Evolutionary conservation across 352 stramenopile species (phyloP).

Genomic region (Globisporangium uncinulatum): DNA sequence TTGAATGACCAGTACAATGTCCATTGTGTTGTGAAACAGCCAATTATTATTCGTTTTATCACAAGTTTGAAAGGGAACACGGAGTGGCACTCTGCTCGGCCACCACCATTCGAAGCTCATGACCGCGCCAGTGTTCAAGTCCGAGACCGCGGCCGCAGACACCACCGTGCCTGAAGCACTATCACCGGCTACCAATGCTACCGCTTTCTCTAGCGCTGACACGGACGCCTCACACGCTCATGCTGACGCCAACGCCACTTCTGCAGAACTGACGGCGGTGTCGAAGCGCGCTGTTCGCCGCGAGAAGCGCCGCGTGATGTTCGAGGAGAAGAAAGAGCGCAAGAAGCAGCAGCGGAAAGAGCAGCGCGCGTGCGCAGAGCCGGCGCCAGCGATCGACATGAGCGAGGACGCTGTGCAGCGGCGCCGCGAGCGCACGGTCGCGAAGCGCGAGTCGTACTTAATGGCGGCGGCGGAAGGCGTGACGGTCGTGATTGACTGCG

Average conservation of each 20-base stretch:
- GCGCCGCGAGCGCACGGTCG: slow-evolving; percentile 49
- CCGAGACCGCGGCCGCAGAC: background rate
- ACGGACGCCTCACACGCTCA: background rate
- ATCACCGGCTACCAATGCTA: no score
- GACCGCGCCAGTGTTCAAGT: background rate
- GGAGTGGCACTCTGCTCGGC: no score
- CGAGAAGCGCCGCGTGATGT: slow-evolving; percentile 58
- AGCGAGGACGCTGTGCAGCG: slow-evolving; percentile 64
- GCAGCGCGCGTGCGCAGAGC: slow-evolving; percentile 18
- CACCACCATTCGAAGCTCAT: no score
- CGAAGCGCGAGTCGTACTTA: slow-evolving; percentile 68
- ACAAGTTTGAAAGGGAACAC: no score
- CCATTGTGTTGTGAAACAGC: no score
- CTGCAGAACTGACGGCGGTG: background rate
- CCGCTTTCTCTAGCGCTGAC: background rate
- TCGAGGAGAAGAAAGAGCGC: slow-evolving; percentile 76
- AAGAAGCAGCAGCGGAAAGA: slow-evolving; percentile 78
- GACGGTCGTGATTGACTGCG: slow-evolving; percentile 91
- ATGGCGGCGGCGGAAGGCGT: slow-evolving; percentile 81
- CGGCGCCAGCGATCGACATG: slow-evolving; percentile 65
- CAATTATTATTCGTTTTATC: no score
- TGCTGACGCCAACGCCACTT: no score
- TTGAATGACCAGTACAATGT: no score
- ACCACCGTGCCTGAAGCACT: no score
- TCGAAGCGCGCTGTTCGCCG: slow-evolving; percentile 54